Evolutionary conservation across 2,329 filamentous ascomycete species (phyloP), one percentile per base, ranked within the genome.

Genomic region (Fusarium denticulatum): DNA sequence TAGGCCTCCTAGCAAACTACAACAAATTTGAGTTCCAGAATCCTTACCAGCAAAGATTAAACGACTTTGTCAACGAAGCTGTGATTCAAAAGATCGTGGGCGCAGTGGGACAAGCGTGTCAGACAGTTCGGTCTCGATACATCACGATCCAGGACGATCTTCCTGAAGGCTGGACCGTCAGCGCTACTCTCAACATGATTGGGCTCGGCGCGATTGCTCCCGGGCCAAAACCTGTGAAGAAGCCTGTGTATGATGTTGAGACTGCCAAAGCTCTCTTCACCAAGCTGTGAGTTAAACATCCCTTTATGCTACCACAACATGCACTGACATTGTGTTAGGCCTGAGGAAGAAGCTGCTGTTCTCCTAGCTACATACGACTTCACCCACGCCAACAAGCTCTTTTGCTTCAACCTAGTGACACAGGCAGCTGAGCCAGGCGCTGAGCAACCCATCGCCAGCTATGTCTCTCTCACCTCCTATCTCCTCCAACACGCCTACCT

Each of bases 11-110:
- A 60, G 93, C 94, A 73, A 99, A 98, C 83, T 98, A 98, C 88
- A 98, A 99, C 88, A 99, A 98, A 82, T 99, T 99, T 79, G 96
- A 99, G 82, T 96, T 97, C 64, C 95, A 97, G 80, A 99, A 99
- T 77, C 96, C 96, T 1, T 99, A 99, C 78, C 93, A 96, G 77
- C 86, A 97, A 71, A 93, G 96, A 34, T 88, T 99, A 22, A 95
- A 96, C 77, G 95, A 98, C 81, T 98, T 98, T 82, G 94, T 98
- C 78, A 97, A 99, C 79, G 95, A 98, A 79, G 86, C 88, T 0
- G 92, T 93, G 5, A 98, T 98, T 77, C 89, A 92, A 67, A 94
- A 94, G 78, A 93, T 97, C 72, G 90, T 97, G 49, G 86, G 86
- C 56, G 93, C 92, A 64, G 89, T 97, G 28, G 94, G 95, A 6